Base-by-base conservation (phyloP, 2,329 filamentous ascomycete genomes). In the Aureobasidium mangrovei region DNA sequence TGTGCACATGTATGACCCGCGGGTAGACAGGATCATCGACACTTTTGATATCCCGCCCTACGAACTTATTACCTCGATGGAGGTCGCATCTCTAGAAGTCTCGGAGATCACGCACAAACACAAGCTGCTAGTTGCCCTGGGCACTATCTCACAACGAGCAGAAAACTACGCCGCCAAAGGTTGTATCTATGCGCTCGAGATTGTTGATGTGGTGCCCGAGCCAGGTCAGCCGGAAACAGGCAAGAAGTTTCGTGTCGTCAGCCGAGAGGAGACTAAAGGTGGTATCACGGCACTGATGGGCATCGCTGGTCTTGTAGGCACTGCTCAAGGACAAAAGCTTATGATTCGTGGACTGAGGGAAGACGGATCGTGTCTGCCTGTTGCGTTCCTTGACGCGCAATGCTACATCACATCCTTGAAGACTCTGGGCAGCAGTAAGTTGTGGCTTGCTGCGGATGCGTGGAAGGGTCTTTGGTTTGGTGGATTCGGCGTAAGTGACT, bases 351-450 rank as follows among this genome's bases (percentile, higher is more conserved):
- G 93, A 39, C 77, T 98, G 3, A 96, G 96, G 68, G 93, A 98
- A 69, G 93, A 98, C 66, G 89, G 91, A 0, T 90, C 87, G 1
- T 78, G 97, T 51, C 76, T 97, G 0, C 93, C 93, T 0, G 91
- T 98, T 3, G 93, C 93, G 0, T 98, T 98, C 66, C 86, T 98
- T 77, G 93, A 98, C 65, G 94, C 96, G 83, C 93, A 88, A 71
- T 94, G 88, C 69, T 93, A 95, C 64, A 88, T 95, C 9, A 88
- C 84, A 2, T 82, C 85, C n/a, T 80, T 89, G 53, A 93, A 91
- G 65, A 88, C 89, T 63, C 77, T 98, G 18, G 83, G 83, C 3
- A 83, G 85, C 1, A 94, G 89, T 0, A 91, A 91, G 0, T 77
- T 98, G 66, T 90, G 88, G 64, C 77, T 95, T 8, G 83, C 96